Base-by-base conservation (phyloP, 2,329 filamentous ascomycete species). In the Calonectria multiphialidica region DNA sequence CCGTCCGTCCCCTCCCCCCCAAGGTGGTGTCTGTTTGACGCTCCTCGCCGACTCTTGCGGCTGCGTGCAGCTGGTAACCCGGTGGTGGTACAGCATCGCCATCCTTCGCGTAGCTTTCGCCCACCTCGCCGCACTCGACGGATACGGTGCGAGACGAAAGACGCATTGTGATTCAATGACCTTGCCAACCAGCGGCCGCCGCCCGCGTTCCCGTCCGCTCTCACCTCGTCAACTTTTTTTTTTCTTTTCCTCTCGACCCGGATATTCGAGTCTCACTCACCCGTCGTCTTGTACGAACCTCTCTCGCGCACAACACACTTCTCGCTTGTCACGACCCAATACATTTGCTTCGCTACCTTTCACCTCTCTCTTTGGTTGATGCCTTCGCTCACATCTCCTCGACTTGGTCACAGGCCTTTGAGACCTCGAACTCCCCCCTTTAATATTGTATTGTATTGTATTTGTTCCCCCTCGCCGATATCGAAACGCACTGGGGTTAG, bases 281-380 rank as follows among this genome's bases (percentile, higher is more conserved):
- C 37, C 21, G 21, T 30, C 33, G 23, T 40, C 53, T 59, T 59
- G 53, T 59, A 10, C 53, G 33, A 59, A 59, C 53, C n/a, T 59
- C 53, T 59, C 53, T 59, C 35, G 33, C 53, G 37, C 53, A 40
- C 25, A 33, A 50, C 45, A 63, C 57, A n/a, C 35, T 37, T 15
- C 66, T 68, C 66, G 66, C 66, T 68, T 68, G 66, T 63, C 49
- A 15, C 37, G 40, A n/a, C 42, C 63, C 55, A 68, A 68, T 68
- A 55, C 50, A 57, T 59, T 49, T 55, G n/a, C 37, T 35, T 25
- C 37, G n/a, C n/a, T n/a, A 44, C 5, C n/a, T 21, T 42, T 40
- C 28, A 5, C 15, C 13, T 23, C 7, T n/a, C 21, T 30, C 35
- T 59, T 23, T 37, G 15, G 53, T 42, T 18, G 25, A 37, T 44